phyloP scores from a whole-genome alignment of 2,329 filamentous ascomycete species.

The Pleomassaria siparia region DNA sequence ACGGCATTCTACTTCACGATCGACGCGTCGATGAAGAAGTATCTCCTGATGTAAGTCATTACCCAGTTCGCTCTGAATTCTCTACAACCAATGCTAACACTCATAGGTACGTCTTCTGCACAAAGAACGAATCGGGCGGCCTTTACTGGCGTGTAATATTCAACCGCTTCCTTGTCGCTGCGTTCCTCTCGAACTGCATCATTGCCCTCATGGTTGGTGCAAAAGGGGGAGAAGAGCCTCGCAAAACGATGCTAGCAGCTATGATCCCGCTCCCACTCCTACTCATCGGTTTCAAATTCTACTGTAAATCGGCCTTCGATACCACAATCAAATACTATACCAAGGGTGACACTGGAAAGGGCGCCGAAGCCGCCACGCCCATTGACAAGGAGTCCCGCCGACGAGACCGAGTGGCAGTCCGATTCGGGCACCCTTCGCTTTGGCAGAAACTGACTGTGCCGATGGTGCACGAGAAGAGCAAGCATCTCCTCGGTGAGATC shows the following conservation, averaged over 20 bases:
- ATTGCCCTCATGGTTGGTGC: constrained; percentile 76
- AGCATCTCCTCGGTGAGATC: constrained; percentile 80
- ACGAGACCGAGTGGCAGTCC: constrained; percentile 69
- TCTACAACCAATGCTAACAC: constrained; percentile 9
- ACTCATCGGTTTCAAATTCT: constrained; percentile 81
- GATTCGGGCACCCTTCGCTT: constrained; percentile 88
- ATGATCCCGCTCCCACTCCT: constrained; percentile 76
- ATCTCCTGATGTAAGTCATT: constrained; percentile 72
- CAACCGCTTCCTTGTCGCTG: constrained; percentile 87
- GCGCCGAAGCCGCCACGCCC: constrained; percentile 45
- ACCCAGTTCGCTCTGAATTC: neutral
- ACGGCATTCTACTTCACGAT: constrained; percentile 87
- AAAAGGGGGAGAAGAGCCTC: constrained; percentile 49
- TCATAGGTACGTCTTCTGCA: constrained; percentile 76
- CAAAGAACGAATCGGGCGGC: constrained; percentile 94
- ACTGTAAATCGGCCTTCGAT: constrained; percentile 77
- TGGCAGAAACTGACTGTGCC: constrained; percentile 89
- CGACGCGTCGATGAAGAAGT: constrained; percentile 92
- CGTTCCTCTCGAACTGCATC: constrained; percentile 75
- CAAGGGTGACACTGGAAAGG: constrained; percentile 60
- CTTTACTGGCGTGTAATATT: constrained; percentile 89
- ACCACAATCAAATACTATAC: constrained; percentile 78
- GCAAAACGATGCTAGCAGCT: constrained; percentile 64
- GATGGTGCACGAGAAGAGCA: constrained; percentile 91
- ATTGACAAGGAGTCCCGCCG: constrained; percentile 47